Evolutionary conservation across 495 filamentous ascomycete species (phyloP).

Genomic region (Darksidea phi): DNA sequence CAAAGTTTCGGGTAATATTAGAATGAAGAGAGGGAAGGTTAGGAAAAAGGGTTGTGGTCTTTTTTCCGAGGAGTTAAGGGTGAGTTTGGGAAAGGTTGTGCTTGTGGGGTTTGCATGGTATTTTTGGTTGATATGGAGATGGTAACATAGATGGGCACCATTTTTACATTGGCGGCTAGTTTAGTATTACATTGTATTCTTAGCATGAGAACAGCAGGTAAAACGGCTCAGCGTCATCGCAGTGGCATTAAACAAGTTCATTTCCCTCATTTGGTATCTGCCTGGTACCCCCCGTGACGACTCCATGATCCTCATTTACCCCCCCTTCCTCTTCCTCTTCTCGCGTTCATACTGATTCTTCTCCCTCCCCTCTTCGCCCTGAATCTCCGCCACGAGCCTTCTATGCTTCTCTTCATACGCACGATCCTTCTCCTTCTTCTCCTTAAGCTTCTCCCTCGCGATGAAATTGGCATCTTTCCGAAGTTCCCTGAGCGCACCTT

Average conservation of each 20-base stretch:
- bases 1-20: constrained; percentile 17
- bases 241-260: too few relatives aligned
- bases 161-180: too few relatives aligned
- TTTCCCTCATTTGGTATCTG: too few relatives aligned
- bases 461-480: constrained; percentile 92
- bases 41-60: constrained; percentile 29
- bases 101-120: constrained; percentile 38
- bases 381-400: constrained; percentile 87
- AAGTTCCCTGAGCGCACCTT: constrained; percentile 91
- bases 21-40: constrained; percentile 21
- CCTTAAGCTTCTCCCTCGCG: constrained; percentile 77
- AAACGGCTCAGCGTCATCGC: too few relatives aligned
- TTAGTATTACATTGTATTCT: too few relatives aligned
- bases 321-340: constrained; percentile 65
- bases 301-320: not conserved
- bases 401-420: constrained; percentile 91
- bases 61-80: constrained; percentile 35
- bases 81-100: constrained; percentile 34
- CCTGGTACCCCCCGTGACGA: too few relatives aligned
- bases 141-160: not conserved
- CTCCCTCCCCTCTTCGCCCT: constrained; percentile 85
- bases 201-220: too few relatives aligned
- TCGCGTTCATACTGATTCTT: constrained; percentile 85
- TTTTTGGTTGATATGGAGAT: constrained; percentile 41
- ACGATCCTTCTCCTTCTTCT: constrained; percentile 87